These are phyloP conservation scores for Penicillium diatomitis DNA, from an alignment of 495 filamentous ascomycete species.

Conservation along the genomic window DNA sequence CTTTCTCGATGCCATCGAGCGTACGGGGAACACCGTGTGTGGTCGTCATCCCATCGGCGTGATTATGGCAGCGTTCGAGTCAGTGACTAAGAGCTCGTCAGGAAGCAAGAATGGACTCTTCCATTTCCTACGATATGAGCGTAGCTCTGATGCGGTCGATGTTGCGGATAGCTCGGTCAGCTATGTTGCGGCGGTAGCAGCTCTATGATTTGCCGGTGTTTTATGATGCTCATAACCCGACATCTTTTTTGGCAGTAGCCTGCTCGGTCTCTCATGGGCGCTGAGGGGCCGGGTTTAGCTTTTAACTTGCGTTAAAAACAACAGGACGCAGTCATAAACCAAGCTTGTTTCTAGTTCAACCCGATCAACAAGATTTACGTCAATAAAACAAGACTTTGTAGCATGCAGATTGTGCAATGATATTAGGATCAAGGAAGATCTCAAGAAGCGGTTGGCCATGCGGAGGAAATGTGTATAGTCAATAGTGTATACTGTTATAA, in stretches of 20 bases:
- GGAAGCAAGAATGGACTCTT: constrained; percentile 51
- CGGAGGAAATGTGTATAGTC: too few species aligned
- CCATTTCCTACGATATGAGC: constrained; percentile 83
- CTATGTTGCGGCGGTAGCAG: constrained; percentile 55
- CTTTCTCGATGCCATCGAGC: constrained; percentile 58
- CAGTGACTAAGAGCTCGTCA: constrained; percentile 23
- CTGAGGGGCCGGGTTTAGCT: background rate
- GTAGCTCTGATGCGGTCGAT: constrained; percentile 67
- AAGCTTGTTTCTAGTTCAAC: too few species aligned
- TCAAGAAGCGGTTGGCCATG: too few species aligned
- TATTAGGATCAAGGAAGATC: too few species aligned
- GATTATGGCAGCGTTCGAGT: constrained; percentile 79
- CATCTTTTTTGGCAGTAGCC: background rate
- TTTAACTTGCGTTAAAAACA: too few species aligned
- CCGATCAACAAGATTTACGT: too few species aligned
- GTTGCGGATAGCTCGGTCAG: constrained; percentile 82
- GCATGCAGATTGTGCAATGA: too few species aligned
- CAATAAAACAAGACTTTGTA: too few species aligned
- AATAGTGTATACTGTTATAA: too few species aligned
- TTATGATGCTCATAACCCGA: too few species aligned
- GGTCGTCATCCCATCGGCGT: constrained; percentile 94
- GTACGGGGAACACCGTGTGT: constrained; percentile 87
- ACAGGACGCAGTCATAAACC: too few species aligned
- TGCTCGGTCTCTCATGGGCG: background rate
- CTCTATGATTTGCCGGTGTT: constrained; percentile 16